A percentile compares a stretch with the other conserved stretches of the same genome.
phyloP scores from a whole-genome alignment of 2,329 filamentous ascomycete species.

The Colletotrichum sp. region DNA sequence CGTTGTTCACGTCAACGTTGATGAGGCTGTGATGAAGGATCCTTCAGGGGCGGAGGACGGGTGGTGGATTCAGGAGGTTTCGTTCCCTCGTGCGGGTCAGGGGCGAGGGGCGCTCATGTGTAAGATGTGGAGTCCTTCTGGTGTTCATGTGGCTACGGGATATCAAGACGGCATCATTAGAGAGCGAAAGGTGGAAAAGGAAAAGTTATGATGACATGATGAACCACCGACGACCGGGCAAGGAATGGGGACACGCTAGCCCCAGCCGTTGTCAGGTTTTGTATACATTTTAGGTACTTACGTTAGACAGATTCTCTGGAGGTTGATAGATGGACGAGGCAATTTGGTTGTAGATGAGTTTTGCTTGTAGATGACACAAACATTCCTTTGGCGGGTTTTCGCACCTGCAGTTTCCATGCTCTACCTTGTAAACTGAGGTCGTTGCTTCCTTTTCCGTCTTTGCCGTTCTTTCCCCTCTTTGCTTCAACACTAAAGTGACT shows the following conservation, averaged over 20 bases:
- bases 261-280: not conserved
- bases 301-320: not conserved
- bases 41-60: slow-evolving; percentile 32
- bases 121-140: slow-evolving; percentile 59
- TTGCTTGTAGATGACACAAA: not conserved
- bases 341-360: not conserved
- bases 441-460: not conserved
- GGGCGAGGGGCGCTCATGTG: slow-evolving; percentile 52
- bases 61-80: slow-evolving; percentile 61
- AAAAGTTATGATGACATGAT: slow-evolving; percentile 26
- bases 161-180: slow-evolving; percentile 56
- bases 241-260: not conserved
- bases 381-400: not conserved
- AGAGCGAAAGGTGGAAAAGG: slow-evolving; percentile 22
- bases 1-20: slow-evolving; percentile 55
- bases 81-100: slow-evolving; percentile 51
- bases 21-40: slow-evolving; percentile 50
- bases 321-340: not conserved
- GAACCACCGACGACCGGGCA: not conserved
- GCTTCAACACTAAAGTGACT: not conserved
- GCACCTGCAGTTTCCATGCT: not conserved
- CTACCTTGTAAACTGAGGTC: not conserved
- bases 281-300: not conserved
- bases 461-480: not conserved
- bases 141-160: slow-evolving; percentile 57